Conservation (phyloP, 2,329 filamentous ascomycete species). For the Fusarium sp. region DNA sequence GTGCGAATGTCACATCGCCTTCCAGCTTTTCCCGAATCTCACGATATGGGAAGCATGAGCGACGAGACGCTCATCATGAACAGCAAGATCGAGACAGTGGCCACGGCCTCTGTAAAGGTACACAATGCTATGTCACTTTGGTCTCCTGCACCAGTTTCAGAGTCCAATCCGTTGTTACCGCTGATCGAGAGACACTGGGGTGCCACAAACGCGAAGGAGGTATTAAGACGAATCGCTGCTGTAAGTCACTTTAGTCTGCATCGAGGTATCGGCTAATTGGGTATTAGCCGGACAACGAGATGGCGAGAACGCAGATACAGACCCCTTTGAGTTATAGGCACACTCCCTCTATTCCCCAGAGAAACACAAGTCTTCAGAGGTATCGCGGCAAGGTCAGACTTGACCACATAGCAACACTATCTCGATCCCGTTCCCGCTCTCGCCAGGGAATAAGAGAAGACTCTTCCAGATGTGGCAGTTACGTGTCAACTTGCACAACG, state of each 20-base stretch:
- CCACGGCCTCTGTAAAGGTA: constrained; percentile 61
- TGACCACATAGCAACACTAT: neutral
- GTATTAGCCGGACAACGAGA: neutral
- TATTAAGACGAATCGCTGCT: constrained; percentile 52
- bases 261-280: neutral
- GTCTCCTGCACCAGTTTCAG: constrained; percentile 57
- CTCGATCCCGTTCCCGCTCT: neutral
- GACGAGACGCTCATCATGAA: constrained; percentile 55
- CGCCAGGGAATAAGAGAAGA: constrained; percentile 6
- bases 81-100: constrained; percentile 65
- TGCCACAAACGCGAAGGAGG: constrained; percentile 54
- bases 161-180: constrained; percentile 54
- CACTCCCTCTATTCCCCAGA: constrained; percentile 37
- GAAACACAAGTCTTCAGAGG: constrained; percentile 39
- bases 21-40: constrained; percentile 61
- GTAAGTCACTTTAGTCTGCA: constrained; percentile 12
- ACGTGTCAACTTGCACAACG: constrained; percentile 16
- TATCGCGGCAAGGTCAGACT: neutral
- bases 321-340: constrained; percentile 5
- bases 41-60: constrained; percentile 32
- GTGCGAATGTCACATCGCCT: constrained; percentile 66
- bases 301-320: neutral
- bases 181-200: constrained; percentile 64
- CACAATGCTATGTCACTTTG: constrained; percentile 62
- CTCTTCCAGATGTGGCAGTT: constrained; percentile 15